Evolutionary conservation across 164 flowering plant species (phyloP), one percentile per base, ranked within the genome.

Genomic region (Dillenia suffruticosa): DNA sequence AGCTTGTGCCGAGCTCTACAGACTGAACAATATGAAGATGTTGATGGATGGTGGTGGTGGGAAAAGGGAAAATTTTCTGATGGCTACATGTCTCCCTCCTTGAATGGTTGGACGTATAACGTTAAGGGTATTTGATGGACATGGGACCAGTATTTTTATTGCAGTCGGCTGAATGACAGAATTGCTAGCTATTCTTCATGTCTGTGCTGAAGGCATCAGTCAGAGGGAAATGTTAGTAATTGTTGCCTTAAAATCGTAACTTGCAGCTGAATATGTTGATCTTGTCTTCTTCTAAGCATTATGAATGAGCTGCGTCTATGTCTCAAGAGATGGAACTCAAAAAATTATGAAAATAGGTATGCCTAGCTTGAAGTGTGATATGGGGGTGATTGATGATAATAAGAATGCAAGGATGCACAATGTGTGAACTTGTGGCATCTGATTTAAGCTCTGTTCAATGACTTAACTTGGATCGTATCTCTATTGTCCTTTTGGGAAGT

Each of bases 1-100:
- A 74, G 73, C 75, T 51, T 63, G 81, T 74, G 73, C 66, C 70
- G 63, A 69, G 72, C 54, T 67, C 65, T 53, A 68, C 69, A 52
- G 71, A 68, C 56, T 19, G 67, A 57, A 43, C 65, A 67, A 50
- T 32, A 70, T 49, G 63, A 24, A 59, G 63, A 61, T 49, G 8
- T 4, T 64, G 62, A 44, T 59, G 64, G 62, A 13, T n/a, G 19
- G 46, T 3, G 19, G 46, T 3, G 15, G 40, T 47, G 56, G 22
- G 73, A 56, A 49, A 59, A 55, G 44, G 15, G 56, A 62, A 68
- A 10, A 14, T 46, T 32, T 32, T 32, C 40, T 32, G 40, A 50
- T 46, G 26, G 59, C 17, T 44, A 61, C 22, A 10, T 51, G 19
- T 26, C 59, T 62, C 61, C 46, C 57, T 44, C 57, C 56, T 60